Base-by-base conservation (phyloP, 2,329 filamentous ascomycete genomes). In the Acephala macrosclerotiorum region DNA sequence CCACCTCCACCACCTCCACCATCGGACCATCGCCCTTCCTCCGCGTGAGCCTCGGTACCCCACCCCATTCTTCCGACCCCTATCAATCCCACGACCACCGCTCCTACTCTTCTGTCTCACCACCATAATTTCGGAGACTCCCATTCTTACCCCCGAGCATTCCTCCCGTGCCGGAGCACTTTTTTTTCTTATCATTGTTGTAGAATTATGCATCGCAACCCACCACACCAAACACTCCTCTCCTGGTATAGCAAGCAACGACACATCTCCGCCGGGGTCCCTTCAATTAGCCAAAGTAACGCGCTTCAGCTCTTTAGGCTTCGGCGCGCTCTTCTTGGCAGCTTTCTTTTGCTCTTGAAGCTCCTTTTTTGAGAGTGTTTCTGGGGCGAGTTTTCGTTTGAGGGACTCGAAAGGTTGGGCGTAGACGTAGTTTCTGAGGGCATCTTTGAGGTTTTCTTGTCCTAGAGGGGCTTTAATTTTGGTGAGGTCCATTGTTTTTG, bases 241-340 rank as follows among this genome's bases (percentile, higher is more conserved):
- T 33, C 29, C 29, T 33, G 29, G 29, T 9, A 9, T 33, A 4
- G 9, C n/a, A 33, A 33, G 29, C 38, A 42, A n/a, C 38, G 38
- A 42, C 38, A 42, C 38, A 42, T 42, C 38, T 42, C 38, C 38
- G 38, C 38, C 12, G 12, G 12, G 14, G 38, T 42, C 38, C 18
- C 38, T 42, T 42, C 38, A 42, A 42, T 42, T 42, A 42, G 38
- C 38, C 38, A 42, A 42, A 16, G 38, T 42, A 42, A 42, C 38
- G 38, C 38, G 12, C 18, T 42, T 42, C 38, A 42, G 38, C 38
- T 42, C 38, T 12, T n/a, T 42, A 4, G 38, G 38, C 38, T 42
- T 42, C 38, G 38, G 38, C 38, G 38, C 38, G 38, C 12, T 42
- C 38, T 42, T 42, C 14, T 42, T 14, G 38, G 38, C 38, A 6